Base-by-base conservation (phyloP, 257 asterid species). In the Echium plantagineum region DNA sequence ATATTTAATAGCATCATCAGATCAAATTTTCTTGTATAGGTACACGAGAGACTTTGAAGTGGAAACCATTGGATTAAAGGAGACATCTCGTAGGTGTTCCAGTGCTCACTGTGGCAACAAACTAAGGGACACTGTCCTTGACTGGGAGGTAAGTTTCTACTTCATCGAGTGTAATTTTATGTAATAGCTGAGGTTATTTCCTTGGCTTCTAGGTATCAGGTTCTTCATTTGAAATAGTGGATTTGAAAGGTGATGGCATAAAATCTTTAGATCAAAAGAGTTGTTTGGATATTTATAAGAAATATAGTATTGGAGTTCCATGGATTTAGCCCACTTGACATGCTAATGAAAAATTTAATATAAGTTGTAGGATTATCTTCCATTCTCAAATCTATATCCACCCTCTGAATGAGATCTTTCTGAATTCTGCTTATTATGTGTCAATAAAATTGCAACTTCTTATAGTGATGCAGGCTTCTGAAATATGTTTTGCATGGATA, bases 91-190 rank as follows among this genome's bases (percentile, higher is more conserved):
- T 30, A 85, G 80, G 65, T 91, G 98, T 67, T 78, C 94, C 72
- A 78, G 71, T 67, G 58, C 69, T 61, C 72, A 74, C 46, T 91
- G 98, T 72, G 78, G 82, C 59, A 76, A 90, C 31, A 91, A 85
- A 79, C 84, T 91, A 75, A 83, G 82, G 82, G 98, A 91, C 81
- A 81, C 94, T 9, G 96, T 91, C 74, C 96, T 91, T 59, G 98
- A 91, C 67, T 91, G 98, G 98, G 96, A 91, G 95, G 98, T 91
- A 83, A 31, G 21, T 54, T 48, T 51, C 52, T 42, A 9, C 59
- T 58, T 35, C 56, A 42, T 42, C 49, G 15, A 12, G 49, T 42
- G 49, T 10, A 42, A 12, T 42, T 42, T 42, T 42, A 42, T 10
- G 49, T 42, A 10, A 42, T 42, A 42, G 49, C 17, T 42, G 46